Conservation (phyloP, 73 alveolate genomes). For the Tetrahymena elliotti region DNA sequence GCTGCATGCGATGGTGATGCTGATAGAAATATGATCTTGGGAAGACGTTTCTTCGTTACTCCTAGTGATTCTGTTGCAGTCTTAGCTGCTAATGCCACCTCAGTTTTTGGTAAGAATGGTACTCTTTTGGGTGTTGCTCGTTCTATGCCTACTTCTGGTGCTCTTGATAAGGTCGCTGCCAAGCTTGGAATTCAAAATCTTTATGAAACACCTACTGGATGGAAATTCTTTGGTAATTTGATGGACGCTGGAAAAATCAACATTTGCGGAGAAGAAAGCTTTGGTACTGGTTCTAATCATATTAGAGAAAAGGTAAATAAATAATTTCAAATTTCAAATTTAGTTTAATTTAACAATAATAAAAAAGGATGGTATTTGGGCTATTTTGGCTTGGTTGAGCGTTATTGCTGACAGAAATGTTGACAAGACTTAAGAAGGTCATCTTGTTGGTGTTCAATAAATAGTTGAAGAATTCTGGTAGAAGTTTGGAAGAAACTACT, state of each 20-base stretch:
- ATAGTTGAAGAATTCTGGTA: slow-evolving; percentile 93
- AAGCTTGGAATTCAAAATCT: slow-evolving; percentile 69
- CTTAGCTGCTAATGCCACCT: slow-evolving; percentile 82
- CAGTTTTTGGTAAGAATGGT: slow-evolving; percentile 74
- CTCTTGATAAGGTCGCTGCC: slow-evolving; percentile 94
- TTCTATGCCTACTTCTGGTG: slow-evolving; percentile 99
- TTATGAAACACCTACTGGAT: slow-evolving; percentile 99
- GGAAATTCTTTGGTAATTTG: slow-evolving; percentile 99
- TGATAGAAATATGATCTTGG: slow-evolving; percentile 98
- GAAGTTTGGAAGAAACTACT: slow-evolving; percentile 96
- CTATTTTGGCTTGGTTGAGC: slow-evolving; percentile 97
- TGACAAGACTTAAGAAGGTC: slow-evolving; percentile 51
- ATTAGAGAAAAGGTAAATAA: slow-evolving; percentile 78
- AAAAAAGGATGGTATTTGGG: slow-evolving; percentile 97
- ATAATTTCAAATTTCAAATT: no score
- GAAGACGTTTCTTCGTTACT: slow-evolving; percentile 94
- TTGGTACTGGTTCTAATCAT: slow-evolving; percentile 98
- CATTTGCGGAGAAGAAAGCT: slow-evolving; percentile 97
- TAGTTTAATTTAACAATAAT: no score
- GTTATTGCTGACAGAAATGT: slow-evolving; percentile 92
- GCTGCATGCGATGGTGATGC: slow-evolving; percentile 99
- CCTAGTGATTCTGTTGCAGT: slow-evolving; percentile 98
- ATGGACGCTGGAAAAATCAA: slow-evolving; percentile 96
- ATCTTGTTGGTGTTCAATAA: slow-evolving; percentile 78
- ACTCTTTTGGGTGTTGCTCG: slow-evolving; percentile 95